Evolutionary conservation across 2,329 filamentous ascomycete genomes (phyloP).

Genomic region (Zalaria sp.): DNA sequence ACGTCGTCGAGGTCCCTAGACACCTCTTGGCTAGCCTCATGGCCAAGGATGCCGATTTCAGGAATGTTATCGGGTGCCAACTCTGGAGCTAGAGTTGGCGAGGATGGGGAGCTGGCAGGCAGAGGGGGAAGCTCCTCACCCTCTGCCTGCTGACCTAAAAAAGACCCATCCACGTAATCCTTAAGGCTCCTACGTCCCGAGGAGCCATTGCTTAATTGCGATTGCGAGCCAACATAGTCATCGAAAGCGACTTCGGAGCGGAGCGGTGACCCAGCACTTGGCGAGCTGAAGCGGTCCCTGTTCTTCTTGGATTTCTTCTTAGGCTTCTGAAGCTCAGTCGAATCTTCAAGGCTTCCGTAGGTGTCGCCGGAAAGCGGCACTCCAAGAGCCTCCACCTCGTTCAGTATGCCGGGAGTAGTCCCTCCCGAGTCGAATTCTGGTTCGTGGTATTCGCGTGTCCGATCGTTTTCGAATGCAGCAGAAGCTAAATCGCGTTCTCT

Average conservation of each 20-base stretch:
- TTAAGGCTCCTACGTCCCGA: too few species aligned
- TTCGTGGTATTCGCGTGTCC: too few species aligned
- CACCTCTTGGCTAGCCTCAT: too few species aligned
- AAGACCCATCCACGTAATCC: conserved; percentile 31
- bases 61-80: neutral
- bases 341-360: neutral
- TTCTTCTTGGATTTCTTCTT: conserved; percentile 32
- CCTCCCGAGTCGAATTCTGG: neutral
- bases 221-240: conserved; percentile 22
- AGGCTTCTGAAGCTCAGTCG: conserved; percentile 14
- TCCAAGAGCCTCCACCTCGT: too few species aligned
- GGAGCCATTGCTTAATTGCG: too few species aligned
- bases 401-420: neutral
- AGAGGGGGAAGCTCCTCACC: conserved; percentile 35
- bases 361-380: too few species aligned
- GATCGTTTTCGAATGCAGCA: neutral
- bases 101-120: conserved; percentile 18
- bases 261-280: conserved; percentile 27
- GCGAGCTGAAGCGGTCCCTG: conserved; percentile 26
- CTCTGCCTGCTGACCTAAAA: conserved; percentile 52
- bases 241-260: conserved; percentile 29
- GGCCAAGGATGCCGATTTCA: too few species aligned
- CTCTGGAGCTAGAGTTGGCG: conserved; percentile 9
- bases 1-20: too few species aligned
- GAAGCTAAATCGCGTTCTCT: neutral